These are phyloP conservation scores for Blakeslea trispora DNA, from an alignment of 371 early-diverging fungal genomes.

Conservation along the genomic window DNA sequence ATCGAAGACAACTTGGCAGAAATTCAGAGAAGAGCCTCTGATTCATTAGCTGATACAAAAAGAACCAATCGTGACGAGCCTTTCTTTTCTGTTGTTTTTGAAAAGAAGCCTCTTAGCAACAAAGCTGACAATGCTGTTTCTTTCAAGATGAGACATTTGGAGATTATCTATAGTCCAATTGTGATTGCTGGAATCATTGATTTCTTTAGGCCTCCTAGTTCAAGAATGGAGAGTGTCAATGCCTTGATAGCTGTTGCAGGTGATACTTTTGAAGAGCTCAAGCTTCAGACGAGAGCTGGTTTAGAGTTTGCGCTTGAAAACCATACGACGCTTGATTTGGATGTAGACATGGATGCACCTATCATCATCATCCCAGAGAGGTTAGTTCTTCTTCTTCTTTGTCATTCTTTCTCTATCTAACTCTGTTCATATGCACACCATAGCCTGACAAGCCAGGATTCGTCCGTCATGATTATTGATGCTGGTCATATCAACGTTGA, in stretches of 20 bases:
- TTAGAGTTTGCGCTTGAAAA: constrained; percentile 77
- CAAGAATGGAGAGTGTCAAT: constrained; percentile 60
- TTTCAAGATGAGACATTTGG: constrained; percentile 75
- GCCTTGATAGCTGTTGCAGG: constrained; percentile 70
- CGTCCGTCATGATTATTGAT: constrained; percentile 72
- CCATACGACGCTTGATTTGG: constrained; percentile 76
- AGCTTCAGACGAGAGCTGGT: constrained; percentile 75
- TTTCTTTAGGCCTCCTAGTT: constrained; percentile 75
- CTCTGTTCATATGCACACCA: no score
- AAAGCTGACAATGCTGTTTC: constrained; percentile 76
- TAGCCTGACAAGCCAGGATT: constrained; percentile 35
- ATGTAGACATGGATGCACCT: constrained; percentile 85
- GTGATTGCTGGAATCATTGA: constrained; percentile 63
- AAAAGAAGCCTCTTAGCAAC: constrained; percentile 70
- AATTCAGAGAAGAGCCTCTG: constrained; percentile 12
- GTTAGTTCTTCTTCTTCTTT: constrained; percentile 14
- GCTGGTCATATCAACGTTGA: constrained; percentile 79
- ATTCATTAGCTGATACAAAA: background rate
- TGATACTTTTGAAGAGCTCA: constrained; percentile 71
- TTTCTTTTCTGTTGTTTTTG: constrained; percentile 72
- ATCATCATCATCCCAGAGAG: constrained; percentile 84
- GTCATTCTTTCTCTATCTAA: background rate
- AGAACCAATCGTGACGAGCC: constrained; percentile 31
- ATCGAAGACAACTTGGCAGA: constrained; percentile 11
- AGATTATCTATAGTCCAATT: constrained; percentile 76